Evolutionary conservation across 352 stramenopile genomes (phyloP), one percentile per base, ranked within the genome.

Genomic region (Phytophthora kernoviae): DNA sequence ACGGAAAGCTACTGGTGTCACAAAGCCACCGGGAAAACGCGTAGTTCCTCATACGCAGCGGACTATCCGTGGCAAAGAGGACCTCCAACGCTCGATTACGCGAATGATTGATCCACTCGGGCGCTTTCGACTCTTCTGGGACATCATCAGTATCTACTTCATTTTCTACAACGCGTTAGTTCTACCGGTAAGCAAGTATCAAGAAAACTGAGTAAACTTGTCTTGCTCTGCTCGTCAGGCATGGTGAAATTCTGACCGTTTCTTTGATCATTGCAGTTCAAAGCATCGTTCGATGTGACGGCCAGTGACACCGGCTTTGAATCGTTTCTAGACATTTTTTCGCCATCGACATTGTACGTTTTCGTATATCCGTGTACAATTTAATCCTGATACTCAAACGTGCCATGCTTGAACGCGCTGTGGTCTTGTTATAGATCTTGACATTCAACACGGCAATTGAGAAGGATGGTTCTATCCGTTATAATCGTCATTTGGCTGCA

Each of bases 141-240:
- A 91, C 58, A 52, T 90, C 20, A 61, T 77, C 20, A 88, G 82
- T 51, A 90, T 91, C 33, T 53, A 17, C 11, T 88, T 91, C 58
- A 91, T 90, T 53, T 84, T 90, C 26, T 89, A 87, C 68, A 91
- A 90, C 42, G 82, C 82, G 2, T 71, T 91, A 34, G 66, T 77
- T 15, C 61, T 91, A 34, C 81, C 79, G 51, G 79, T 91, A 75
- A 48, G 67, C 49, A 17, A 30, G 12, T 21, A n/a, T 7, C 6
- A 3, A 30, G 6, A 6, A 30, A 30, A 6, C 24, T 30, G 24
- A 30, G 24, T 30, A 30, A 30, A 3, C 6, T 30, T 6, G 24
- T 6, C 24, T 30, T 30, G 24, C 24, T 26, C 10, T 26, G 39
- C 39, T 14, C 5, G 10, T 5, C 33, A 14, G 33, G 15, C 12